Percentiles rank a stretch among this genome's conserved stretches.
phyloP scores from a whole-genome alignment of 139 green algal genomes.

The Tetraselmis striata region DNA sequence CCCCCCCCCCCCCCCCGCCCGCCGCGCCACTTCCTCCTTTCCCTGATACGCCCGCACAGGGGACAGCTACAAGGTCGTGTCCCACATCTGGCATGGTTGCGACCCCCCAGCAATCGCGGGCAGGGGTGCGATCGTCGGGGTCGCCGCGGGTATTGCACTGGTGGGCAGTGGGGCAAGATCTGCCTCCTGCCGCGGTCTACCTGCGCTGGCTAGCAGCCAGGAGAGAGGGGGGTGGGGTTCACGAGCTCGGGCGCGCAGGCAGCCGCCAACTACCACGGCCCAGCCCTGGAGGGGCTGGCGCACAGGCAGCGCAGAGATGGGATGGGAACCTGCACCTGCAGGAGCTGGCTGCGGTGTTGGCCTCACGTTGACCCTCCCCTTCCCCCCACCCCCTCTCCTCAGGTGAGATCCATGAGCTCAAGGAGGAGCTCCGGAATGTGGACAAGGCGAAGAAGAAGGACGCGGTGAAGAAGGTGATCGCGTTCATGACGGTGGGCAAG shows the following conservation, averaged over 20 bases:
- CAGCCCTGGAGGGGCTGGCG: neutral
- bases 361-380: neutral
- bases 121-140: too few species aligned
- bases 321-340: neutral
- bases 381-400: slow-evolving; percentile 10
- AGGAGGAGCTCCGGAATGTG: slow-evolving; percentile 80
- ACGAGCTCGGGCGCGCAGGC: too few species aligned
- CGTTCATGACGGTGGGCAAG: slow-evolving; percentile 99
- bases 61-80: neutral
- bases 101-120: too few species aligned
- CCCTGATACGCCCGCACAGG: neutral
- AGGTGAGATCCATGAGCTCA: slow-evolving; percentile 95
- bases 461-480: slow-evolving; percentile 91
- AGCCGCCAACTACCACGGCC: too few species aligned
- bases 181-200: too few species aligned
- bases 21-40: neutral
- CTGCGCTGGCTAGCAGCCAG: neutral
- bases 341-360: neutral
- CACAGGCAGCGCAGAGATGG: neutral
- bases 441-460: slow-evolving; percentile 90
- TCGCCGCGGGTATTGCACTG: neutral
- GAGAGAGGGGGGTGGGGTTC: too few species aligned
- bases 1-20: neutral
- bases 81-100: neutral
- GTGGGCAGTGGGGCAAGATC: neutral